Evolutionary conservation across 106 monocot species (phyloP).

Genomic region (Acanthochlamys bracteata): DNA sequence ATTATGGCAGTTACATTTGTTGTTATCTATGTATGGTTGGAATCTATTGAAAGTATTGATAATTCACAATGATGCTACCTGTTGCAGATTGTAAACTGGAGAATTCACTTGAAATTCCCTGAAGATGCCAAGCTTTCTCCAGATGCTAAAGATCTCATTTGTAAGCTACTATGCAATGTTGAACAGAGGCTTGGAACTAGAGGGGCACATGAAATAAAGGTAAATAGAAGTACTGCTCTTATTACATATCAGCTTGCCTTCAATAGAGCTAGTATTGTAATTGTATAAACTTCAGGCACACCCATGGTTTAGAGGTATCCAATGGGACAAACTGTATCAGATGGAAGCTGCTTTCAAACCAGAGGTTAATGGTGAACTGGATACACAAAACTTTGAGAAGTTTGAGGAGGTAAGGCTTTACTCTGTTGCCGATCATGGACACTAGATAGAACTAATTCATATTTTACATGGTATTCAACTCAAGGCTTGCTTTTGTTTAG

Average conservation of each 20-base stretch:
- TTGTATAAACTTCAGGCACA: constrained; percentile 44
- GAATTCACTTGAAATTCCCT: constrained; percentile 91
- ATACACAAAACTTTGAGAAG: constrained; percentile 97
- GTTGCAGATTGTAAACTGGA: constrained; percentile 96
- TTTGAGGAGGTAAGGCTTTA: constrained; percentile 76
- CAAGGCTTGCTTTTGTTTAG: background rate
- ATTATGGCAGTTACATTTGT: too few relatives aligned
- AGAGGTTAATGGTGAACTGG: constrained; percentile 81
- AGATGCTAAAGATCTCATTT: constrained; percentile 94
- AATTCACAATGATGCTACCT: background rate
- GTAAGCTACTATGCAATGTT: constrained; percentile 86
- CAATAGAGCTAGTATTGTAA: constrained; percentile 2
- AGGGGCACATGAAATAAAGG: constrained; percentile 97
- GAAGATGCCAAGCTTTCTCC: constrained; percentile 91
- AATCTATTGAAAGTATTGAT: background rate
- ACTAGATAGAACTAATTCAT: background rate
- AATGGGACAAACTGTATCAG: constrained; percentile 81
- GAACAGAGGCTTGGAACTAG: constrained; percentile 90
- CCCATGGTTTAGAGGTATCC: constrained; percentile 78
- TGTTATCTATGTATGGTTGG: too few relatives aligned
- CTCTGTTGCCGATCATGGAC: background rate
- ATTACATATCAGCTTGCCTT: background rate
- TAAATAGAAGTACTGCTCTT: constrained; percentile 4
- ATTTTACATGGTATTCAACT: background rate
- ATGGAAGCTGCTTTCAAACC: constrained; percentile 95